Percentiles rank a stretch among this genome's conserved stretches.
These are phyloP conservation scores for Nicotiana obtusifolia DNA, from an alignment of 257 asterid genomes.

Conservation along the genomic window DNA sequence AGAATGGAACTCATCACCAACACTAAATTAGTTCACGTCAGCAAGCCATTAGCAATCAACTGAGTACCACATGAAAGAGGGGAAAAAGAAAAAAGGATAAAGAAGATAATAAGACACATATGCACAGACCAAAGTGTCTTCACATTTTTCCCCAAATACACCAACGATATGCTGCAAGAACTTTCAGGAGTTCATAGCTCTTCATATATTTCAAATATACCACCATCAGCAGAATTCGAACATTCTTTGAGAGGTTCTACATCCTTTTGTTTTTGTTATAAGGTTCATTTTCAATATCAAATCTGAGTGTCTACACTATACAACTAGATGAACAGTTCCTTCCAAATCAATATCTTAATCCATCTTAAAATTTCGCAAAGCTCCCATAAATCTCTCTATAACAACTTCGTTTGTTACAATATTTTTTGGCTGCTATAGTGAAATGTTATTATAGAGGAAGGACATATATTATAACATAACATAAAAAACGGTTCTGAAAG, in stretches of 20 bases:
- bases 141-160: background rate
- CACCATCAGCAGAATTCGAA: background rate
- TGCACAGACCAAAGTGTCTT: background rate
- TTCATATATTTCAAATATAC: background rate
- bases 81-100: background rate
- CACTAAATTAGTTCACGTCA: background rate
- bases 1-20: background rate
- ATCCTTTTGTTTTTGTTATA: background rate
- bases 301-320: background rate
- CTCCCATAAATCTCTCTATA: background rate
- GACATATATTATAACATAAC: too few species aligned
- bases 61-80: background rate
- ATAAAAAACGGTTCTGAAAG: too few species aligned
- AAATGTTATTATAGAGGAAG: too few species aligned
- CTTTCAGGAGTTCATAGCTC: background rate
- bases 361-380: background rate
- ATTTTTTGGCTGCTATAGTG: too few species aligned
- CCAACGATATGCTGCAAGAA: background rate
- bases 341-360: background rate
- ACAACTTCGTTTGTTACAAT: too few species aligned
- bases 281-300: background rate
- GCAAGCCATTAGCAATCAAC: background rate
- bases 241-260: background rate
- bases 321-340: conserved; percentile 1
- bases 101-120: background rate